Percentiles rank a stretch among this genome's conserved stretches.
phyloP scores from a whole-genome alignment of 2,329 filamentous ascomycete species.

The Huntiella abstrusa region DNA sequence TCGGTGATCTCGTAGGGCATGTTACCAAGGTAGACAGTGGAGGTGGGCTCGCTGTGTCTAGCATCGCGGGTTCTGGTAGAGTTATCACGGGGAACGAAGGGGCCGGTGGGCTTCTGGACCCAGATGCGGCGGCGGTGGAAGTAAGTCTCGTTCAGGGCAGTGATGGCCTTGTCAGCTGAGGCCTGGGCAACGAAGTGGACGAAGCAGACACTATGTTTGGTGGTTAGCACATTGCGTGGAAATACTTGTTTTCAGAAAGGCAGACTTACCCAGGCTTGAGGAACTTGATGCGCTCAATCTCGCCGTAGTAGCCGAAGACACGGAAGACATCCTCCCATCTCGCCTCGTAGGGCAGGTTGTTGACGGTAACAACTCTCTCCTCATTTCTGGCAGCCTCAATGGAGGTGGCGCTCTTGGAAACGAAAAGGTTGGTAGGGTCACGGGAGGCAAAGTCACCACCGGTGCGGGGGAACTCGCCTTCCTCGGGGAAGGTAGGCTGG shows the following conservation, averaged over 20 bases:
- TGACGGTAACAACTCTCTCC: slow-evolving; percentile 7
- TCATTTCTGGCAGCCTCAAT: slow-evolving; percentile 6
- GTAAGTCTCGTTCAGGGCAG: slow-evolving; percentile 8
- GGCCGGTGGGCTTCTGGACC: background rate
- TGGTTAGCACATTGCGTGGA: too few species aligned
- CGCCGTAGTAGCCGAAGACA: slow-evolving; percentile 10
- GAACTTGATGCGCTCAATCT: slow-evolving; percentile 11
- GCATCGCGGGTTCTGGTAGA: slow-evolving; percentile 1
- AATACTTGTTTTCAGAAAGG: background rate
- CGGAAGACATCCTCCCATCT: slow-evolving; percentile 11
- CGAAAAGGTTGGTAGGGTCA: slow-evolving; percentile 8
- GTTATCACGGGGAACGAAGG: background rate
- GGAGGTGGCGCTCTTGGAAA: slow-evolving; percentile 7
- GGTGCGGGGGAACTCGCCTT: background rate
- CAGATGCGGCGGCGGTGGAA: slow-evolving; percentile 11
- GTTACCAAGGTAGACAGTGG: slow-evolving; percentile 64
- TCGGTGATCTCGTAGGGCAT: slow-evolving; percentile 75
- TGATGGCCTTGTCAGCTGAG: slow-evolving; percentile 5
- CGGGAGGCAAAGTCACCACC: background rate
- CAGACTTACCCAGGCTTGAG: slow-evolving; percentile 8
- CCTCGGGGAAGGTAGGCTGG: background rate
- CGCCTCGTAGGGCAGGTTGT: slow-evolving; percentile 7
- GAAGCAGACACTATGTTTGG: slow-evolving; percentile 4
- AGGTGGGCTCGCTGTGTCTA: background rate
- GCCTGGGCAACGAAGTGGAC: slow-evolving; percentile 7